Base-by-base conservation (phyloP, 768 basidiomycete genomes). In the Lactifluus subvellereus region DNA sequence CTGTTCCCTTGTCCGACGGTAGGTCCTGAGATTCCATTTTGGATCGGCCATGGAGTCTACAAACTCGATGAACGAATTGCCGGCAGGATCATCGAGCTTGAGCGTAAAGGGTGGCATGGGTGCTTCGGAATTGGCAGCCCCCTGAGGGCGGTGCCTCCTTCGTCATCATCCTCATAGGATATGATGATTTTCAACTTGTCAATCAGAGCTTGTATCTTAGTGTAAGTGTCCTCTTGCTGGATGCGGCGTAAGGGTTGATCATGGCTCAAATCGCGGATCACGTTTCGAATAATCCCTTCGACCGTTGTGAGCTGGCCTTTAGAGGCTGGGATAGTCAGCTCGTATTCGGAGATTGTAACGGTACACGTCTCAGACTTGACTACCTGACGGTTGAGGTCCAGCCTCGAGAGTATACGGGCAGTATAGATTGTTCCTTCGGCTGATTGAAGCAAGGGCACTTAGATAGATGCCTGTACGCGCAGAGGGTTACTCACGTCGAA, bases 41-140 rank as follows among this genome's bases (percentile, higher is more conserved):
- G 95, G 88, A 73, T 99, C 97, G 4, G 87, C 79, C 79, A 92
- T 91, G 60, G 85, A 88, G 10, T 83, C 94, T 3, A 84, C 69
- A 70, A 96, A 95, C 75, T 97, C 94, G 74, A 97, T 79, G 78
- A 95, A 98, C n/a, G 93, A 95, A 75, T 96, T 95, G 7, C 97
- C 97, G 1, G 94, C 79, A 1, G 95, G 95, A 71, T 99, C 97
- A 69, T 98, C 93, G 20, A 99, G 77, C 57, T 80, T 85, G 59
- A 98, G 70, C 0, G 92, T 94, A 71, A 98, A 92, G 3, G 85
- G 74, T 22, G 78, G 79, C 76, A 93, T 83, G 1, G 87, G 82
- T 8, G 76, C 69, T 32, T 83, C 79, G 11, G 77, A 76, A 57
- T 77, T 74, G 51, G 70, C 71, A 13, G 78, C 71, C 20, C 71